Evolutionary conservation across 1,139 yeast species (phyloP).

Genomic region (Blastobotrys ciferrii): DNA sequence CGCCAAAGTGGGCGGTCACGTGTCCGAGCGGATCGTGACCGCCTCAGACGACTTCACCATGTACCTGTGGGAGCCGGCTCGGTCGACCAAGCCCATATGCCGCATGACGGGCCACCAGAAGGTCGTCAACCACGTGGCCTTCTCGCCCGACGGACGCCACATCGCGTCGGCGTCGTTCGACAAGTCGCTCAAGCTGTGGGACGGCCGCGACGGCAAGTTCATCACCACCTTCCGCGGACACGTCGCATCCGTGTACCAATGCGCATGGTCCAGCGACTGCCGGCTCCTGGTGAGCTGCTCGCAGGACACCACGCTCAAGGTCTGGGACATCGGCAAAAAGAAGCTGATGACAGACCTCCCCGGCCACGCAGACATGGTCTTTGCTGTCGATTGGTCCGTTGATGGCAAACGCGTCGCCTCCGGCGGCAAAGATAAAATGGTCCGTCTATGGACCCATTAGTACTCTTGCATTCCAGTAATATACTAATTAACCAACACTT

Average conservation of each 20-base stretch:
- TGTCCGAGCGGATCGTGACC: conserved; percentile 81
- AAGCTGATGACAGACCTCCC: conserved; percentile 87
- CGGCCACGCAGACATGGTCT: conserved; percentile 94
- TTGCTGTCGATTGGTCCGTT: conserved; percentile 96
- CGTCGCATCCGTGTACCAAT: conserved; percentile 96
- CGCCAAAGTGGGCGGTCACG: conserved; percentile 65
- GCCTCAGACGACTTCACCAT: conserved; percentile 97
- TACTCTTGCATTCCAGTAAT: too few species aligned
- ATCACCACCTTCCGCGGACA: conserved; percentile 91
- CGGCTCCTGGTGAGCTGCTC: conserved; percentile 88
- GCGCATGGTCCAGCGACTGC: conserved; percentile 98
- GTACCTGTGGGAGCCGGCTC: conserved; percentile 94
- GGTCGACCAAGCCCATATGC: conserved; percentile 74
- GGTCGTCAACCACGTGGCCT: conserved; percentile 90
- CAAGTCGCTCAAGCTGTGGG: conserved; percentile 93
- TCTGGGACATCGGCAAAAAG: conserved; percentile 90
- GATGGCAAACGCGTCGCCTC: conserved; percentile 92
- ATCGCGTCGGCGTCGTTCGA: conserved; percentile 94
- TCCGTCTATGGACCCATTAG: conserved; percentile 86
- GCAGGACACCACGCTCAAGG: conserved; percentile 93
- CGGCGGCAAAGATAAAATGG: conserved; percentile 95
- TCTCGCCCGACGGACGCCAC: conserved; percentile 91
- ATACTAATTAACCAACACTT: not conserved
- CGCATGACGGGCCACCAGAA: conserved; percentile 98
- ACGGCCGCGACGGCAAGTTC: conserved; percentile 88